A percentile compares a stretch with the other conserved stretches of the same genome.
These are phyloP conservation scores for Pseudovirgaria hyperparasitica DNA, from an alignment of 2,329 filamentous ascomycete species.

Conservation along the genomic window DNA sequence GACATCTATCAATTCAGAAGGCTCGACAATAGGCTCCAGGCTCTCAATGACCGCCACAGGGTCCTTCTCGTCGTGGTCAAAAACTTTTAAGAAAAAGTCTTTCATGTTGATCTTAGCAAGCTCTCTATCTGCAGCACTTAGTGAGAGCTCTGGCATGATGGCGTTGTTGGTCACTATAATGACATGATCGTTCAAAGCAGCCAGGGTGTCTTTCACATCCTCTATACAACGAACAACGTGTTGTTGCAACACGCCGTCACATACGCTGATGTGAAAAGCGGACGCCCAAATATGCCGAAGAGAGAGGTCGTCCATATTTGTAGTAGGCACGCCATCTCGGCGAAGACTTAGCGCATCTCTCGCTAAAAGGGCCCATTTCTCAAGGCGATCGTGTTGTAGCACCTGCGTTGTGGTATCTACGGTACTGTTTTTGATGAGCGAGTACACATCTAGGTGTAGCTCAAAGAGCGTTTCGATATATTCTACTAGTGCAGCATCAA, in stretches of 20 bases:
- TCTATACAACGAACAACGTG: conserved; percentile 49
- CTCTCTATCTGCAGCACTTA: conserved; percentile 74
- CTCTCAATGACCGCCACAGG: conserved; percentile 80
- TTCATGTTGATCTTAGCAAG: conserved; percentile 87
- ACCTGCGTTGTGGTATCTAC: conserved; percentile 38
- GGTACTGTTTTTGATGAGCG: conserved; percentile 47
- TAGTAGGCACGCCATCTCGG: conserved; percentile 11
- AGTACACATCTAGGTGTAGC: conserved; percentile 53
- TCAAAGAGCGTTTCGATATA: conserved; percentile 51
- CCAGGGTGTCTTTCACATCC: conserved; percentile 45
- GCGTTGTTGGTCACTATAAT: conserved; percentile 69
- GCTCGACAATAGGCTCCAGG: conserved; percentile 81
- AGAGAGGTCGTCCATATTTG: conserved; percentile 28
- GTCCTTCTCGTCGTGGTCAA: conserved; percentile 69
- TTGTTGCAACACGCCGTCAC: conserved; percentile 42
- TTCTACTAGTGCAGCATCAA: conserved; percentile 31
- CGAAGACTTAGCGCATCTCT: conserved; percentile 38
- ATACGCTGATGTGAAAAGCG: conserved; percentile 47
- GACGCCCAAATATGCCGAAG: conserved; percentile 56
- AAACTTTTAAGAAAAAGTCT: conserved; percentile 88
- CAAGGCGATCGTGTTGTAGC: conserved; percentile 44
- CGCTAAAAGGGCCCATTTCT: conserved; percentile 47
- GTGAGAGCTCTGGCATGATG: conserved; percentile 77
- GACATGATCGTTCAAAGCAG: conserved; percentile 32
- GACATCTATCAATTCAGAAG: conserved; percentile 26